Evolutionary conservation across 805 yeast species (phyloP), one percentile per base, ranked within the genome.

Genomic region (Hanseniaspora lachancei): DNA sequence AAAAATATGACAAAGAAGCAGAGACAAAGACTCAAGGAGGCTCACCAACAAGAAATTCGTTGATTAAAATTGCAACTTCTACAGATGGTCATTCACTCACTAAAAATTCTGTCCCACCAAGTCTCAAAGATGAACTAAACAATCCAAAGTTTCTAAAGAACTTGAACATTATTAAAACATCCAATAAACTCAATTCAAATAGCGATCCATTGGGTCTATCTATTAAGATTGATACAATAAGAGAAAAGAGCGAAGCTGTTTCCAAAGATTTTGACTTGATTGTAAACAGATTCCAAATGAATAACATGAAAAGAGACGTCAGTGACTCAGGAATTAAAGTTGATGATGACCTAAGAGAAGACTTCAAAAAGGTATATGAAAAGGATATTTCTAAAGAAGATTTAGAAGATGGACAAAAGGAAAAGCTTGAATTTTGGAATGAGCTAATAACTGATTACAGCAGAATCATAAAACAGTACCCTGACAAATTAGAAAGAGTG

Each of bases 351-450:
- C 27, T 55, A 23, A 55, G 50, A 32, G 27, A 29, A 20, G 38
- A 46, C 2, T 55, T 44, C 40, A 55, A 55, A 27, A 24, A 40
- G 15, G 47, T 21, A 1, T 38, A 32, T 16, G 40, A 44, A 18
- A 18, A 39, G n/a, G 55, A 51, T 34, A 21, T 35, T 9, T 40
- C 47, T 10, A 54, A 56, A 15, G 62, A 57, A 23, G 59, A 56
- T 32, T n/a, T 41, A 9, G 76, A 75, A 5, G 68, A 70, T 16
- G 71, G 69, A 59, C 70, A 70, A 48, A 67, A 73, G 1, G 64
- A 63, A 38, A 59, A 69, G 36, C 76, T 82, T 48, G 86, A 84
- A 47, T 86, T 87, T 66, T 91, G 97, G 97, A 77, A 89, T 6
- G 72, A 72, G 39, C 85, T 89, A 18, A 87, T 88, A 3, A 80